Percentiles rank a stretch among this genome's conserved stretches.
phyloP scores from a whole-genome alignment of 768 basidiomycete genomes.

The Termitomyces sp. region DNA sequence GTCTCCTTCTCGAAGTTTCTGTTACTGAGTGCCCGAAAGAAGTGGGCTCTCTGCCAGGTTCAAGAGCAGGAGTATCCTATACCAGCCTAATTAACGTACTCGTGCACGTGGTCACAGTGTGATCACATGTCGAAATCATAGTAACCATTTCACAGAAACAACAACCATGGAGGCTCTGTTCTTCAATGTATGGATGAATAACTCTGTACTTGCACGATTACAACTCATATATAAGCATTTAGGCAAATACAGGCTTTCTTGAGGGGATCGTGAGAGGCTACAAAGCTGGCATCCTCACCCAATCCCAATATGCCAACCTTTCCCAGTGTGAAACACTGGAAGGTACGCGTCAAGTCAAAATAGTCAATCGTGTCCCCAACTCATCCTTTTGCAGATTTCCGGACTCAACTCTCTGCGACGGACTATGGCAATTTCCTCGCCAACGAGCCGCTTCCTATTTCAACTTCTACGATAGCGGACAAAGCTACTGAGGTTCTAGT shows the following conservation, averaged over 20 bases:
- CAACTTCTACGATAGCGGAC: slow-evolving; percentile 94
- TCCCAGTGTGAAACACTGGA: slow-evolving; percentile 97
- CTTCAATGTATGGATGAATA: slow-evolving; percentile 64
- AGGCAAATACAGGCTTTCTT: slow-evolving; percentile 75
- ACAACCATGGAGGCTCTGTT: slow-evolving; percentile 82
- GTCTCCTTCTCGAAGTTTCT: too few species aligned
- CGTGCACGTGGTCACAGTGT: slow-evolving; percentile 1
- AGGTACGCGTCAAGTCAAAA: slow-evolving; percentile 45
- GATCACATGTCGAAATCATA: not conserved
- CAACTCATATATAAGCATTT: not conserved
- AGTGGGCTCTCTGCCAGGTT: too few species aligned
- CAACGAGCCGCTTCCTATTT: slow-evolving; percentile 91
- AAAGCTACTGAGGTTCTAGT: slow-evolving; percentile 94
- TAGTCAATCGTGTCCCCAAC: not conserved
- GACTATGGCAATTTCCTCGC: slow-evolving; percentile 99
- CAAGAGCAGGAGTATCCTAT: not conserved
- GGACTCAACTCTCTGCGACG: slow-evolving; percentile 92
- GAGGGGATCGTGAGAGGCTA: slow-evolving; percentile 88
- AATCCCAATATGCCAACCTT: slow-evolving; percentile 88
- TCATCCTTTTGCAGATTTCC: slow-evolving; percentile 65
- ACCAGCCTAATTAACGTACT: not conserved
- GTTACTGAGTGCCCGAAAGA: not conserved
- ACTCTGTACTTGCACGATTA: not conserved
- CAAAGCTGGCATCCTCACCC: slow-evolving; percentile 88
- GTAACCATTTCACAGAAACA: slow-evolving; percentile 5